These are phyloP conservation scores for Dictyostelium capitatum DNA, from an alignment of 78 protist genomes.

Conservation along the genomic window DNA sequence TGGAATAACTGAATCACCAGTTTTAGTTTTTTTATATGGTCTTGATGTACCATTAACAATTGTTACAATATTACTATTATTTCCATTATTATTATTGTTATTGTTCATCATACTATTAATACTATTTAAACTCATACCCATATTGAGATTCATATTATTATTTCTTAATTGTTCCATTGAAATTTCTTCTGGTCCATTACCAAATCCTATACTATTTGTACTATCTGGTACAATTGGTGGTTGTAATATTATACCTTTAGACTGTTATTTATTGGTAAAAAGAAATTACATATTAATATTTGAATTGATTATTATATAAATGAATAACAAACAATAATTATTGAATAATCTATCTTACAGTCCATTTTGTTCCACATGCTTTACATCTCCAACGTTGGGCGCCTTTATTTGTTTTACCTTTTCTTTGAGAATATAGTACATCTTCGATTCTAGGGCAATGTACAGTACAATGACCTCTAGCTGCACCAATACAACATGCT, in stretches of 20 bases:
- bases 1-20: neutral
- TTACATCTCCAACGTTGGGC: constrained; percentile 79
- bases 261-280: constrained; percentile 12
- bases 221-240: constrained; percentile 81
- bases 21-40: constrained; percentile 53
- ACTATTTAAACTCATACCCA: no score
- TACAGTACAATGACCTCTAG: constrained; percentile 71
- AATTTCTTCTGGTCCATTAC: constrained; percentile 73
- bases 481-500: constrained; percentile 50
- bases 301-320: neutral
- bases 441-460: constrained; percentile 80
- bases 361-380: constrained; percentile 83
- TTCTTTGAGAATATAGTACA: constrained; percentile 69
- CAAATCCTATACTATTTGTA: constrained; percentile 54
- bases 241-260: constrained; percentile 36
- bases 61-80: no score
- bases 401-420: constrained; percentile 80
- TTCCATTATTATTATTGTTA: no score
- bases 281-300: neutral
- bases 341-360: no score
- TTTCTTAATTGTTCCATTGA: constrained; percentile 25
- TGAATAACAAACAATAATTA: no score
- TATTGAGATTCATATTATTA: neutral
- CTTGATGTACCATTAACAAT: neutral
- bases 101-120: no score